Conservation (phyloP, 2,329 filamentous ascomycete species). For the Trichoderma oligosporum region DNA sequence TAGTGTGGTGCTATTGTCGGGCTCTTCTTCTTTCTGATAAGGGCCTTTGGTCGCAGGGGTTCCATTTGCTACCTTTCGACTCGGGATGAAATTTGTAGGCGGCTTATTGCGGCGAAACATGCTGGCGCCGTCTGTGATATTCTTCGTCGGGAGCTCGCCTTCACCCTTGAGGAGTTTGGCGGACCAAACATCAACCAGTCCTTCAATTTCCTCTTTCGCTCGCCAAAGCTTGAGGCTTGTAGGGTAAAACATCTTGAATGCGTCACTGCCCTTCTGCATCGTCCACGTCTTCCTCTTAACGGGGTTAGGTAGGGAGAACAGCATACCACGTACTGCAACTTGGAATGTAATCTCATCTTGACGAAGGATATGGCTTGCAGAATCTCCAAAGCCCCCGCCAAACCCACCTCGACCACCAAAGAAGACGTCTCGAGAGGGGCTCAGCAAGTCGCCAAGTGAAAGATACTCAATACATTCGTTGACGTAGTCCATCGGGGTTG, state of each 20-base stretch:
- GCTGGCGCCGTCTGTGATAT: conserved; percentile 44
- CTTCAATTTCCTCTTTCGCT: conserved; percentile 75
- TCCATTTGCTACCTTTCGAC: conserved; percentile 30
- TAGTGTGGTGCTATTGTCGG: conserved; percentile 35
- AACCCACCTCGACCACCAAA: conserved; percentile 59
- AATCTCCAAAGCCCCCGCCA: conserved; percentile 46
- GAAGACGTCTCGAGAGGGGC: conserved; percentile 65
- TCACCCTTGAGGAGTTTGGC: conserved; percentile 57
- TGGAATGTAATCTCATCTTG: conserved; percentile 96
- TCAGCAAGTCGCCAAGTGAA: conserved; percentile 84
- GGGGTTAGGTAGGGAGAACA: conserved; percentile 80
- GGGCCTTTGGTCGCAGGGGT: conserved; percentile 15
- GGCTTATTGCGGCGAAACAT: conserved; percentile 46
- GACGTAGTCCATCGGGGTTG: conserved; percentile 69
- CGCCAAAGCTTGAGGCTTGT: conserved; percentile 80
- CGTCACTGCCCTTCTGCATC: conserved; percentile 50
- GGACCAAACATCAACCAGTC: conserved; percentile 66
- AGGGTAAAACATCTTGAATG: conserved; percentile 90
- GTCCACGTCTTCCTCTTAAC: conserved; percentile 65
- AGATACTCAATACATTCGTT: conserved; percentile 82
- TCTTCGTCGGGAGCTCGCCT: conserved; percentile 34
- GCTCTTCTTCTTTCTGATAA: conserved; percentile 21
- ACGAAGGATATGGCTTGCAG: conserved; percentile 68
- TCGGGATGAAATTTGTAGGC: conserved; percentile 33
- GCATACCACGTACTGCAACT: conserved; percentile 77